Percentiles rank a stretch among this genome's conserved stretches.
These are phyloP conservation scores for Oxytropis ochrocephala DNA, from an alignment of 306 rosid species.

Conservation along the genomic window DNA sequence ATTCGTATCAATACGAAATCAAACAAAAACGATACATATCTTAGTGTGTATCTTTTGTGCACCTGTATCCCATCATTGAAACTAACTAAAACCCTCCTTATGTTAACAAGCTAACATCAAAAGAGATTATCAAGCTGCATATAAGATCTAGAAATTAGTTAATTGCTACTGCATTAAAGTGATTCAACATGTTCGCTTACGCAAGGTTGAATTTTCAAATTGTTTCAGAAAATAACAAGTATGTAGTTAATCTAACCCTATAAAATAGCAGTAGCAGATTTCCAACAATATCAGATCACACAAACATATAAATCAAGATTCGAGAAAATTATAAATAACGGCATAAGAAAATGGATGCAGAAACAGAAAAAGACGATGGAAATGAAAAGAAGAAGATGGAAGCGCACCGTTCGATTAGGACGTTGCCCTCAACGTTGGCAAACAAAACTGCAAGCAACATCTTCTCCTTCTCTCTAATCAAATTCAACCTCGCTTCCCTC, in stretches of 20 bases:
- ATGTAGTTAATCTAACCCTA: background rate
- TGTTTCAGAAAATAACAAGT: background rate
- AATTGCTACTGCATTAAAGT: background rate
- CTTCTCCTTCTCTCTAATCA: background rate
- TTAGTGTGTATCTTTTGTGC: no score
- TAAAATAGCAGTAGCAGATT: background rate
- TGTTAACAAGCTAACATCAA: background rate
- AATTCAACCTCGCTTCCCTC: background rate
- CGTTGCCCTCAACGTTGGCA: constrained; percentile 69
- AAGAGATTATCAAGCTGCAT: background rate
- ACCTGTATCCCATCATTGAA: no score
- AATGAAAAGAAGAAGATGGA: background rate
- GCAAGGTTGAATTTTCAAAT: background rate
- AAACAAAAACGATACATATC: no score
- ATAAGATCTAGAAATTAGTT: constrained; percentile 1
- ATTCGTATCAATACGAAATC: no score
- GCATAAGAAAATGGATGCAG: background rate
- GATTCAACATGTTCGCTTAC: background rate
- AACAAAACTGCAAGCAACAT: constrained; percentile 77
- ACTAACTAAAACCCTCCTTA: background rate
- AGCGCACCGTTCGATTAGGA: constrained; percentile 52
- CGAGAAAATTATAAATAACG: background rate
- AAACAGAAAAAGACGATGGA: background rate
- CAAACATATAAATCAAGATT: background rate
- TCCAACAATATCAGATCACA: background rate